Percentiles rank a stretch among this genome's conserved stretches.
These are phyloP conservation scores for Rhizopogon roseolus DNA, from an alignment of 768 basidiomycete species.

Conservation along the genomic window DNA sequence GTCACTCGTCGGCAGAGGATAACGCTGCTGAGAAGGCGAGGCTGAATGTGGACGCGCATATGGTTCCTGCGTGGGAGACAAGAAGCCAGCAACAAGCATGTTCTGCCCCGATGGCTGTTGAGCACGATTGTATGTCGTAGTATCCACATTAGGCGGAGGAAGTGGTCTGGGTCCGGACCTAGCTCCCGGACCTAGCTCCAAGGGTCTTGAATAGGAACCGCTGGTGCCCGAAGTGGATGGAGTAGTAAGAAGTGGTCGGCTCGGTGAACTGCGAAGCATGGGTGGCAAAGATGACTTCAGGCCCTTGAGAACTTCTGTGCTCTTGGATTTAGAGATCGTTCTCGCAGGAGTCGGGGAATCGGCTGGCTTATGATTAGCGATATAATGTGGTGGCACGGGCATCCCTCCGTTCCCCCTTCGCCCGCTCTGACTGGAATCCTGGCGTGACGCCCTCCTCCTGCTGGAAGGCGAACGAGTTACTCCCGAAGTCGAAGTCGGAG, in stretches of 20 bases:
- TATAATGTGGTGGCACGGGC: slow-evolving; percentile 15
- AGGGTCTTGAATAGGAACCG: slow-evolving; percentile 8
- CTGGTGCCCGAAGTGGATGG: slow-evolving; percentile 13
- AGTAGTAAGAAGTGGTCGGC: slow-evolving; percentile 21
- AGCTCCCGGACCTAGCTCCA: slow-evolving; percentile 11
- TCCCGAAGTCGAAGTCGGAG: slow-evolving; percentile 3
- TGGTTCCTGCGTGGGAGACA: slow-evolving; percentile 51
- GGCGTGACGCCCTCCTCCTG: slow-evolving; percentile 16
- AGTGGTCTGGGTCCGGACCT: slow-evolving; percentile 22
- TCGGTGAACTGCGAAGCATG: slow-evolving; percentile 24
- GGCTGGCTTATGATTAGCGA: slow-evolving; percentile 24
- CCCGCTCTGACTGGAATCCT: slow-evolving; percentile 10
- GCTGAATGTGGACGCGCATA: slow-evolving; percentile 63
- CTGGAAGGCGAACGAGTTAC: slow-evolving; percentile 12
- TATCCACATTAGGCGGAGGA: slow-evolving; percentile 23
- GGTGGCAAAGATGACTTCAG: slow-evolving; percentile 6
- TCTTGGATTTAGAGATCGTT: slow-evolving; percentile 21
- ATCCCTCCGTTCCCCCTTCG: slow-evolving; percentile 18
- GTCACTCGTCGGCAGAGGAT: slow-evolving; percentile 16
- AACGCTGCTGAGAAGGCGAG: slow-evolving; percentile 28
- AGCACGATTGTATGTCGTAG: slow-evolving; percentile 12
- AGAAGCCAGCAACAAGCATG: slow-evolving; percentile 19
- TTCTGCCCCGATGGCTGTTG: slow-evolving; percentile 11
- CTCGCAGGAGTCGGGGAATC: slow-evolving; percentile 28
- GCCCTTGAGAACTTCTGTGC: slow-evolving; percentile 23